phyloP scores from a whole-genome alignment of 257 asterid species.

The Nicotiana noctiflora region DNA sequence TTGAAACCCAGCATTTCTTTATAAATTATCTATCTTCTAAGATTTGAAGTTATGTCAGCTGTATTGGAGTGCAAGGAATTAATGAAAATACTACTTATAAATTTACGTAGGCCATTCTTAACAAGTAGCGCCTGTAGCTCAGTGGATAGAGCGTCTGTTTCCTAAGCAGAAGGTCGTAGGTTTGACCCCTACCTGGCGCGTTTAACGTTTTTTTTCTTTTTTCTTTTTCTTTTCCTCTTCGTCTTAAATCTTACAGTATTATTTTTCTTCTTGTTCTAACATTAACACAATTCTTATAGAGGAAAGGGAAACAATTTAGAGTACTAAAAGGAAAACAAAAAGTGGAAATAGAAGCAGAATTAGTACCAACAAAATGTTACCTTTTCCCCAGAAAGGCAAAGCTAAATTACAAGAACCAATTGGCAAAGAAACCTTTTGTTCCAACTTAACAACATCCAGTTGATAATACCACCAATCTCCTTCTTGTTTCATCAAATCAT shows the following conservation, averaged over 20 bases:
- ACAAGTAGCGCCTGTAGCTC: slow-evolving; percentile 78
- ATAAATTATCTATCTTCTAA: too few species aligned
- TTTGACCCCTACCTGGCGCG: slow-evolving; percentile 99
- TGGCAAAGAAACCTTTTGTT: slow-evolving; percentile 55
- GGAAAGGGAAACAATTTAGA: too few species aligned
- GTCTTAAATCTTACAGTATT: too few species aligned
- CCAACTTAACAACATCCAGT: slow-evolving; percentile 42
- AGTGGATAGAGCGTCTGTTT: slow-evolving; percentile 99
- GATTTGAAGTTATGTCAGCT: too few species aligned
- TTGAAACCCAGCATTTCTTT: too few species aligned
- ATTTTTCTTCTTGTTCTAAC: too few species aligned
- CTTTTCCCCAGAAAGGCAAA: slow-evolving; percentile 70
- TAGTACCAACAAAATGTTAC: slow-evolving; percentile 18
- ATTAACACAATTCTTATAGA: too few species aligned
- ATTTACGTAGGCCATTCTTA: rapidly evolving
- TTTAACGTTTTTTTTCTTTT: too few species aligned
- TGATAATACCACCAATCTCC: slow-evolving; percentile 75
- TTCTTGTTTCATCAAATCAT: slow-evolving; percentile 49
- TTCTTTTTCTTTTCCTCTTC: too few species aligned
- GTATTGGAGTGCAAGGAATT: too few species aligned
- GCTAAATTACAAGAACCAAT: slow-evolving; percentile 77
- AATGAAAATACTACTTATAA: too few species aligned
- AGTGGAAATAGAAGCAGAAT: neutral
- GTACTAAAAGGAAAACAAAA: too few species aligned
- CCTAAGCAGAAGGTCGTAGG: slow-evolving; percentile 99